Percentiles rank a stretch among this genome's conserved stretches.
phyloP scores from a whole-genome alignment of 176 grass and related monocot species.

The Sorghum bicolor region Sorghum_bicolor_NCBIv3 NC_012875.2:14502501-14503000 shows the following conservation, averaged over 20 bases:
- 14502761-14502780: not conserved
- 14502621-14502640: not conserved
- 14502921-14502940: not conserved
- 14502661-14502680: not conserved
- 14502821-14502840: not conserved
- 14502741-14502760: not conserved
- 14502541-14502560: no score
- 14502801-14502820: no score
- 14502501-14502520: no score
- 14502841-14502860: not conserved
- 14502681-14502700: not conserved
- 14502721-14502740: not conserved
- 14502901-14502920: not conserved
- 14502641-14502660: not conserved
- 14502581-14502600: no score
- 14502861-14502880: not conserved
- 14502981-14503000: not conserved
- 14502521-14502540: no score
- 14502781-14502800: not conserved
- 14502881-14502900: not conserved
- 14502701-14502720: not conserved
- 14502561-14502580: no score
- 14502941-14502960: not conserved
- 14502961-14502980: not conserved
- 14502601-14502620: not conserved